Conservation (phyloP, 2,329 filamentous ascomycete genomes). For the Fusarium tricinctum region DNA sequence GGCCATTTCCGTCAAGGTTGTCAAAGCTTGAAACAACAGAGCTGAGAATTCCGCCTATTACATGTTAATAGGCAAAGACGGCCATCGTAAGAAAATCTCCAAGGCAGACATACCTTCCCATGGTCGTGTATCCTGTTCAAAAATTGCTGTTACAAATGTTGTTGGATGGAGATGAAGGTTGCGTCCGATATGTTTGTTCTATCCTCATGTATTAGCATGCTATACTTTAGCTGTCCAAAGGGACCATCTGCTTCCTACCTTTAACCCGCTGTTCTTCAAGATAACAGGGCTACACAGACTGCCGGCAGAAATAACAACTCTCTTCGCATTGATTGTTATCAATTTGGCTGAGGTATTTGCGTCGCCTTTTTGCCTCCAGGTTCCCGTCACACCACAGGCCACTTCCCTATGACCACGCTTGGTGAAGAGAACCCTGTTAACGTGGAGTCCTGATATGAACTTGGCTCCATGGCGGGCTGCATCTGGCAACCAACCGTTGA, state of each 20-base stretch:
- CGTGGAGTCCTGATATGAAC: background rate
- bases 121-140: conserved; percentile 7
- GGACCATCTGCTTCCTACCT: background rate
- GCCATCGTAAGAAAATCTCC: fast-evolving
- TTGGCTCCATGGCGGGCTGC: conserved; percentile 1
- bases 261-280: conserved; percentile 4
- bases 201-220: background rate
- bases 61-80: fast-evolving
- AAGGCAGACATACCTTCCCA: background rate
- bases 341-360: fast-evolving
- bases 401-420: background rate
- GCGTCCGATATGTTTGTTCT: conserved; percentile 12
- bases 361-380: background rate
- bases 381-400: background rate
- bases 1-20: background rate
- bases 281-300: background rate
- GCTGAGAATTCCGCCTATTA: background rate
- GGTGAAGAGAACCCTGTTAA: background rate
- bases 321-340: background rate
- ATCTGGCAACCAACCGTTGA: conserved; percentile 7
- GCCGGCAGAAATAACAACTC: background rate
- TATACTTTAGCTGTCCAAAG: no score
- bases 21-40: background rate
- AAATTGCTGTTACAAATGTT: background rate
- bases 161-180: conserved; percentile 14